Conservation (phyloP, 495 filamentous ascomycete species). For the Aspergillus egyptiacus region DNA sequence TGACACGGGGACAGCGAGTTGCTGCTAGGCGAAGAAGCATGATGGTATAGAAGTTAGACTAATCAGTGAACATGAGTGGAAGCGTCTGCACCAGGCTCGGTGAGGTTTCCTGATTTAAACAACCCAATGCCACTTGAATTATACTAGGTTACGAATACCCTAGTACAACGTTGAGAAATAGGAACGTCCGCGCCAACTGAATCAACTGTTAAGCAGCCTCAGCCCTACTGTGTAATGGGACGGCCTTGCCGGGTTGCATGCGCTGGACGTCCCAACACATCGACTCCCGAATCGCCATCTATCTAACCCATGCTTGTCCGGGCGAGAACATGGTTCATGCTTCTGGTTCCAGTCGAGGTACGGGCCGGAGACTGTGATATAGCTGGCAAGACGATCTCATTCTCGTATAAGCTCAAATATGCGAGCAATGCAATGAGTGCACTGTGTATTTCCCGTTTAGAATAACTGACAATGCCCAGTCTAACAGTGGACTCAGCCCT, state of each 20-base stretch:
- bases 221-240: too few relatives aligned
- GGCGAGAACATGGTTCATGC: background rate
- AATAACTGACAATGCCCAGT: background rate
- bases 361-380: too few relatives aligned
- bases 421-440: background rate
- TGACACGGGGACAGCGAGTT: slow-evolving; percentile 29
- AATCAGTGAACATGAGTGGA: too few relatives aligned
- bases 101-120: background rate
- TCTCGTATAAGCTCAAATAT: background rate
- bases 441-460: background rate
- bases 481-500: slow-evolving; percentile 13
- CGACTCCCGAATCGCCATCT: background rate
- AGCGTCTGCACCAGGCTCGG: too few relatives aligned
- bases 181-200: too few relatives aligned
- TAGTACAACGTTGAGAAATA: background rate
- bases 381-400: too few relatives aligned
- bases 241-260: too few relatives aligned
- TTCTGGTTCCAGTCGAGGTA: background rate
- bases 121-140: background rate
- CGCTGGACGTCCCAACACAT: too few relatives aligned
- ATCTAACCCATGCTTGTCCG: too few relatives aligned
- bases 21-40: slow-evolving; percentile 46
- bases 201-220: too few relatives aligned
- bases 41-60: slow-evolving; percentile 36
- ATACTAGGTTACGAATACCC: background rate